Base-by-base conservation (phyloP, 108 stramenopile genomes). In the Poteriospumella lacustris region DNA sequence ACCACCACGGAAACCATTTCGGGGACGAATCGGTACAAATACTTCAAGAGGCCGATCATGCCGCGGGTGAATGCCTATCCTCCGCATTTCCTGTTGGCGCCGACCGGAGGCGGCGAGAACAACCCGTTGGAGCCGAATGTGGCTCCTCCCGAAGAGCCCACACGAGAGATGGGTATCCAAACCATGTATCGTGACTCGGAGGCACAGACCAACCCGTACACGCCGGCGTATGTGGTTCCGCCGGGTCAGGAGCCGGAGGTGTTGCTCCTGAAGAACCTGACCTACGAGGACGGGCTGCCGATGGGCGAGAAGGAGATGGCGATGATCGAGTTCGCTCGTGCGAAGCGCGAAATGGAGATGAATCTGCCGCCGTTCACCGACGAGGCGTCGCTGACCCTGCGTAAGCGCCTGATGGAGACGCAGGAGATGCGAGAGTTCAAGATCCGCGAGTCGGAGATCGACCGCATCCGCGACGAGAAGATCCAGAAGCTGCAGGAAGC, bases 321-420 rank as follows among this genome's bases (percentile, higher is more conserved):
- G 41, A 78, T 86, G 87, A 85, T 89, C 59, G 86, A 87, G 68
- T 80, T 80, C 0, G 82, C 88, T 0, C 77, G 87, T 12, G 67
- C 56, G 15, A 85, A 87, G 39, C 47, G 83, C 15, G 58, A 41
- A 0, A 44, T 89, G 15, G 78, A 87, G 47, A 84, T 59, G 2
- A 43, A 81, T 1, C 79, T 89, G 40, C 88, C 88, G 9, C 89
- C 89, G 0, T 85, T 87, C 75, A 89, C 89, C 1, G 89, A 89
- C 76, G 89, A 89, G 58, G 88, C 87, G 9, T 58, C 58, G 26
- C 81, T 89, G 0, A 47, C 26, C 0, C 31, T 87, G 2, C 80
- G 89, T 0, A 87, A 88, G 59, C 29, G 42, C 38, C 77, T 89
- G 29, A 87, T 89, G 89, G 83, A 84, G 60, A 68, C 39, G 42